Conservation (phyloP, 495 filamentous ascomycete genomes). For the Aspergillus sparsus region DNA sequence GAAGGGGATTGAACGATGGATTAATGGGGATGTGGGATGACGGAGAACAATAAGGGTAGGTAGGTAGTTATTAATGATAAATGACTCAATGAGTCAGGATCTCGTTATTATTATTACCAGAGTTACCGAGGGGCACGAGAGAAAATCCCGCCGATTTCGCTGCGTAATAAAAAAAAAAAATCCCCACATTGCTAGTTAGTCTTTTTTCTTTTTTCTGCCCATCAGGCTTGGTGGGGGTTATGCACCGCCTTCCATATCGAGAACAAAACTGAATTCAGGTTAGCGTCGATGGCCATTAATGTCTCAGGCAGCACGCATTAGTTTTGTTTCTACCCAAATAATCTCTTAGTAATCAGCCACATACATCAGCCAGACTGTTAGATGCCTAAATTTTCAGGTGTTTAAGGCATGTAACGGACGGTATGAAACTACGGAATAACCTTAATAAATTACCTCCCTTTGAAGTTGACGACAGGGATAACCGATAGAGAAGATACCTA, state of each 20-base stretch:
- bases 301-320: too few species aligned
- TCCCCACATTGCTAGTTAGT: slow-evolving; percentile 8
- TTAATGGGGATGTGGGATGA: neutral
- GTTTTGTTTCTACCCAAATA: too few species aligned
- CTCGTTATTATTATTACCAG: slow-evolving; percentile 9
- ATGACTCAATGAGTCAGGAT: slow-evolving; percentile 18
- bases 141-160: slow-evolving; percentile 28
- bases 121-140: slow-evolving; percentile 20
- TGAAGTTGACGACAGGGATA: too few species aligned
- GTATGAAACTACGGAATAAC: too few species aligned
- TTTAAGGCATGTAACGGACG: too few species aligned
- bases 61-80: neutral
- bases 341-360: too few species aligned
- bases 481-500: too few species aligned
- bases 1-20: slow-evolving; percentile 15
- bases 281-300: neutral
- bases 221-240: neutral
- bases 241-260: neutral
- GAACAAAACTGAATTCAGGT: neutral
- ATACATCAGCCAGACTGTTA: too few species aligned
- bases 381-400: too few species aligned
- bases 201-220: neutral
- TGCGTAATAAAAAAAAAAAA: slow-evolving; percentile 12
- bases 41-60: neutral
- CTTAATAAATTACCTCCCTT: too few species aligned